A percentile compares a stretch with the other conserved stretches of the same genome.
These are phyloP conservation scores for Carex myosuroides DNA, from an alignment of 176 grass and related monocot species.

Conservation along the genomic window DNA sequence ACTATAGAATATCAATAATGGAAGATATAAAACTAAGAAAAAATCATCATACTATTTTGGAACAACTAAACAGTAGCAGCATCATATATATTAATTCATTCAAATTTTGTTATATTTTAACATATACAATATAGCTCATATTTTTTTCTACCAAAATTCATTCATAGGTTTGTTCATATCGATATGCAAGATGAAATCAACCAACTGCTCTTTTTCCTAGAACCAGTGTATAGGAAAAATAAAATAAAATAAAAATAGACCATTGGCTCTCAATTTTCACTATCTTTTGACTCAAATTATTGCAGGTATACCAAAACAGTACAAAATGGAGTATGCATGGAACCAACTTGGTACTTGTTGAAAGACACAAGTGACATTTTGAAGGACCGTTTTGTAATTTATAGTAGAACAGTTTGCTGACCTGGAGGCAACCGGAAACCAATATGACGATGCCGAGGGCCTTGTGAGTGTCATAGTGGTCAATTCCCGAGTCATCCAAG, in stretches of 20 bases:
- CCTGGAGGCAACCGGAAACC: constrained; percentile 50
- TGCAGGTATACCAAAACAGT: background rate
- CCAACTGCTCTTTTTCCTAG: background rate
- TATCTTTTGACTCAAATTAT: background rate
- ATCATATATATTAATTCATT: background rate
- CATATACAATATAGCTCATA: background rate
- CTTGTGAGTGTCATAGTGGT: constrained; percentile 48
- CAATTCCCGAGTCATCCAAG: constrained; percentile 34
- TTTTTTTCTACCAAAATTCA: background rate
- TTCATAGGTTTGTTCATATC: background rate
- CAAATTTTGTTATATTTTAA: background rate
- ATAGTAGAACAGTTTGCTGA: background rate
- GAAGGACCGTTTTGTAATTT: background rate
- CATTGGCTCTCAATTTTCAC: background rate
- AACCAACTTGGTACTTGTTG: background rate
- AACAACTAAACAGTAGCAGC: background rate
- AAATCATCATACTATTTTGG: background rate
- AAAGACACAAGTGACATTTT: background rate
- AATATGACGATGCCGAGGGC: constrained; percentile 64
- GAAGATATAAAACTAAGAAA: background rate
- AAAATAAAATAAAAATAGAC: background rate
- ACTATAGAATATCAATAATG: background rate
- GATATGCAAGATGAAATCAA: too few species aligned
- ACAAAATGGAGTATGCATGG: background rate
- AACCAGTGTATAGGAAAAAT: background rate